phyloP scores from a whole-genome alignment of 805 yeast genomes.

The Helenozyma rhizophorensis region DNA sequence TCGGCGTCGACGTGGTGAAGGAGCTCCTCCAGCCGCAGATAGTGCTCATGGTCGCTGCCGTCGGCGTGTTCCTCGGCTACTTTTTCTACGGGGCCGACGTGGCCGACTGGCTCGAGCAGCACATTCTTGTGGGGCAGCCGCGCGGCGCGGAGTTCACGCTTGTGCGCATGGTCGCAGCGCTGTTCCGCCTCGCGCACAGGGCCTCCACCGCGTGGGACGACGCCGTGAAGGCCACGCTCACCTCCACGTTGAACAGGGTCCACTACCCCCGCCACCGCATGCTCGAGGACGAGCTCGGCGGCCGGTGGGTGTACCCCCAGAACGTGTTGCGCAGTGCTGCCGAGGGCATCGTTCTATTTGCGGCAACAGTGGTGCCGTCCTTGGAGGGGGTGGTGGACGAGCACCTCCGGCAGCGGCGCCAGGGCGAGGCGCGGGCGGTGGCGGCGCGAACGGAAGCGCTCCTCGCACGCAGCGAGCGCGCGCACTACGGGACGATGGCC shows the following conservation, averaged over 20 bases:
- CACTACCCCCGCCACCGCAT: constrained; percentile 4
- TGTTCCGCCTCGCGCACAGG: constrained; percentile 4
- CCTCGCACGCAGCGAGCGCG: too few species aligned
- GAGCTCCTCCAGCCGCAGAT: constrained; percentile 4
- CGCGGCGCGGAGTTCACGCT: constrained; percentile 4
- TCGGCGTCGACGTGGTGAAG: constrained; percentile 5
- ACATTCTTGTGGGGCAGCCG: constrained; percentile 6
- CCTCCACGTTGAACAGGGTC: constrained; percentile 1
- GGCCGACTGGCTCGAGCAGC: constrained; percentile 11
- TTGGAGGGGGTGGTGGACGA: neutral
- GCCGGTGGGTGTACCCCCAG: too few species aligned
- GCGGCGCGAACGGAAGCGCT: too few species aligned
- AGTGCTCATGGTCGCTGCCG: constrained; percentile 3
- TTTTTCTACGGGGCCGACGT: constrained; percentile 10
- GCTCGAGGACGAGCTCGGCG: constrained; percentile 3
- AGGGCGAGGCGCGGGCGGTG: neutral
- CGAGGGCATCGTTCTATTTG: neutral
- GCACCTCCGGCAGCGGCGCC: neutral
- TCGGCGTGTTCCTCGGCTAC: constrained; percentile 2
- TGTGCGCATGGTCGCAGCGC: constrained; percentile 2
- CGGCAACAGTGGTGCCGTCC: neutral
- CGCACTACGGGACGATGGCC: too few species aligned
- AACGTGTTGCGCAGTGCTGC: neutral
- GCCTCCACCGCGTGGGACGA: neutral
- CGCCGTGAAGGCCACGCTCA: neutral